A percentile compares a stretch with the other conserved stretches of the same genome.
Conservation (phyloP, 225 moss, liverwort and hornwort species). For the Marchantia polymorpha region DNA sequence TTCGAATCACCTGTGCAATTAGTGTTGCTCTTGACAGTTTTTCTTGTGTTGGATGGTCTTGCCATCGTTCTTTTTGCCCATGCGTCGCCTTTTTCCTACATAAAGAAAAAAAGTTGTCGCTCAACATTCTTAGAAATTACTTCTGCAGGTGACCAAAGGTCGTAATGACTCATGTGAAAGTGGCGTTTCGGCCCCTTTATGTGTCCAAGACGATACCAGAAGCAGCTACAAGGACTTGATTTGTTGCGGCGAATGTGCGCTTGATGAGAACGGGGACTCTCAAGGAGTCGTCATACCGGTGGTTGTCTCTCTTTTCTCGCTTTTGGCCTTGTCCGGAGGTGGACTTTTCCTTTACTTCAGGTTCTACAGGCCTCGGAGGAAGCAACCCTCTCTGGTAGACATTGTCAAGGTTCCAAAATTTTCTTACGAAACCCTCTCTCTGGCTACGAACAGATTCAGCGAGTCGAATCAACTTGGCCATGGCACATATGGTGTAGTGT, state of each 20-base stretch:
- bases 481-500: conserved; percentile 46
- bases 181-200: conserved; percentile 22
- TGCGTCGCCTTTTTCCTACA: not conserved
- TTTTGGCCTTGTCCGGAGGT: not conserved
- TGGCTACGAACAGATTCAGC: conserved; percentile 36
- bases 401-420: conserved; percentile 32
- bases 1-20: no score
- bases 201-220: conserved; percentile 16
- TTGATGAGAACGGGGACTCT: not conserved
- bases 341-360: conserved; percentile 1
- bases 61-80: not conserved
- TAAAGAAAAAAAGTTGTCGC: not conserved
- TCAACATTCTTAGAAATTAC: not conserved
- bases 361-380: not conserved
- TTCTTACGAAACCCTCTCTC: conserved; percentile 22
- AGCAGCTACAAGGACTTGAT: conserved; percentile 27
- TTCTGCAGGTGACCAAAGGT: conserved; percentile 30
- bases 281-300: not conserved
- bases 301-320: not conserved
- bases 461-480: conserved; percentile 27
- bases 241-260: conserved; percentile 40
- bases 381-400: conserved; percentile 2
- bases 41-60: not conserved
- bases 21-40: not conserved
- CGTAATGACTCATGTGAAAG: conserved; percentile 14